phyloP scores from a whole-genome alignment of 306 rosid genomes.

The Cucurbita pepo region DNA sequence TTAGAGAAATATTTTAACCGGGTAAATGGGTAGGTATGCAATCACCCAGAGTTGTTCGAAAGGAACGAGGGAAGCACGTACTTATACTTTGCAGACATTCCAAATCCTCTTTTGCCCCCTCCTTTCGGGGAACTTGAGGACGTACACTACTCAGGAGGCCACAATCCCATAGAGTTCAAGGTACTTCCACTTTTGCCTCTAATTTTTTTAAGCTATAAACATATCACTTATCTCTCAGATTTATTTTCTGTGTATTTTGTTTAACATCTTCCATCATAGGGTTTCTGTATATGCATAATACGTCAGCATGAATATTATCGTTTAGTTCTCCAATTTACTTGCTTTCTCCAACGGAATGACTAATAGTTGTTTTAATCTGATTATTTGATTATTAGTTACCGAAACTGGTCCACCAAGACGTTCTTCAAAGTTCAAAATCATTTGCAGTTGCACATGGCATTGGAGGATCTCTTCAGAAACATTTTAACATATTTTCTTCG shows the following conservation, averaged over 20 bases:
- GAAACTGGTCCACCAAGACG: conserved; percentile 54
- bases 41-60: conserved; percentile 96
- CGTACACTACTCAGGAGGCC: conserved; percentile 78
- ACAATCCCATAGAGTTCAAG: conserved; percentile 62
- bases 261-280: background rate
- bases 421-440: conserved; percentile 37
- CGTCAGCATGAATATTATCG: background rate
- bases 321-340: background rate
- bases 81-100: conserved; percentile 63
- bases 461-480: conserved; percentile 39
- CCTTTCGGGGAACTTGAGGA: conserved; percentile 97
- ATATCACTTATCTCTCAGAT: background rate
- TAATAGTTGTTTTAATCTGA: background rate
- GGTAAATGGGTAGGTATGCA: conserved; percentile 63
- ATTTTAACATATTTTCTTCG: conserved; percentile 56
- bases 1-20: conserved; percentile 10
- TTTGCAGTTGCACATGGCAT: conserved; percentile 37
- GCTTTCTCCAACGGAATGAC: background rate
- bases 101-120: conserved; percentile 74
- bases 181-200: conserved; percentile 15
- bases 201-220: background rate
- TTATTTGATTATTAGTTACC: conserved; percentile 45
- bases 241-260: background rate
- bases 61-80: conserved; percentile 90
- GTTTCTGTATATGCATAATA: background rate